Percentiles rank a stretch among this genome's conserved stretches.
phyloP scores from a whole-genome alignment of 2,329 filamentous ascomycete species.

The Fusarium mangiferae region DNA sequence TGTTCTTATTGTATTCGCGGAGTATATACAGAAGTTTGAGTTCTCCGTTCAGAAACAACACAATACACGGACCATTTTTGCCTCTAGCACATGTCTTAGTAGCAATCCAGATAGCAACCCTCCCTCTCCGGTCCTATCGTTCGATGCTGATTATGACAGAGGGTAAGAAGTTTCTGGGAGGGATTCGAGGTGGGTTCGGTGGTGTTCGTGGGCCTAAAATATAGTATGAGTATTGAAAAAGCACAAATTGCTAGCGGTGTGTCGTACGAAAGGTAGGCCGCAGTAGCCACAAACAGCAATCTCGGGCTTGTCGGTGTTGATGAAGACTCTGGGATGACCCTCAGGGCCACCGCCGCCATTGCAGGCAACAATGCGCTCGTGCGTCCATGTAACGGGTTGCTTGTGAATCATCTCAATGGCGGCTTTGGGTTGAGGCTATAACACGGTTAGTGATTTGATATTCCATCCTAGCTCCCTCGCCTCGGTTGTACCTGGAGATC shows the following conservation, averaged over 20 bases:
- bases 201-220: conserved; percentile 84
- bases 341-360: conserved; percentile 91
- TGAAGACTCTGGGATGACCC: conserved; percentile 93
- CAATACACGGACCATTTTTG: conserved; percentile 20
- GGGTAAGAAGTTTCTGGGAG: conserved; percentile 85
- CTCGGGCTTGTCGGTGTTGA: conserved; percentile 97
- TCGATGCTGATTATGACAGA: conserved; percentile 60
- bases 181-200: conserved; percentile 85
- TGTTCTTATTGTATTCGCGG: conserved; percentile 38
- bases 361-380: conserved; percentile 83
- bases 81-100: conserved; percentile 13
- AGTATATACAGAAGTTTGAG: conserved; percentile 40
- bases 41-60: conserved; percentile 22
- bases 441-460: conserved; percentile 31
- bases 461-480: conserved; percentile 2
- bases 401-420: conserved; percentile 97
- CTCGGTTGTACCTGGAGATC: conserved; percentile 78
- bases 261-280: conserved; percentile 87
- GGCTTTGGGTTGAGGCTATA: conserved; percentile 84
- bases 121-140: conserved; percentile 20
- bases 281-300: conserved; percentile 93
- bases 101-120: conserved; percentile 12
- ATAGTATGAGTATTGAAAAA: conserved; percentile 8
- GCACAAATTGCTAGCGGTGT: neutral
- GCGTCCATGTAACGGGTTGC: conserved; percentile 92